Evolutionary conservation across 768 basidiomycete species (phyloP).

Genomic region (Naganishia randhawae): DNA sequence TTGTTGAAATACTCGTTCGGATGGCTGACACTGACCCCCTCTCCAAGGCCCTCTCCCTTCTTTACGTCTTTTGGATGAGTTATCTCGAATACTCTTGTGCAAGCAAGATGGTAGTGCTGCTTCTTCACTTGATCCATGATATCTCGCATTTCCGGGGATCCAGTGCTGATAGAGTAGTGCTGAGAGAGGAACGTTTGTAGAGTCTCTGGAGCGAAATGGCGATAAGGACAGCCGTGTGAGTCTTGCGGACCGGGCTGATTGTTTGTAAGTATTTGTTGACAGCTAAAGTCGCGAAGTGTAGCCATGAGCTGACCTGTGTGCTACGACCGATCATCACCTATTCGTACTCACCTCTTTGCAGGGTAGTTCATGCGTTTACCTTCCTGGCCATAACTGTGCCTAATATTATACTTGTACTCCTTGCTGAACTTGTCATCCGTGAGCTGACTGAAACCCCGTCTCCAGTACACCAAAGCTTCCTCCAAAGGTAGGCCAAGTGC

Average conservation of each 20-base stretch:
- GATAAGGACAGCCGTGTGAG: conserved; percentile 86
- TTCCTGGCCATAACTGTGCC: conserved; percentile 89
- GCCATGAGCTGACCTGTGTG: no score
- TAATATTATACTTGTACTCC: conserved; percentile 93
- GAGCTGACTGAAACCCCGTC: conserved; percentile 70
- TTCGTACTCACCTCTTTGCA: conserved; percentile 67
- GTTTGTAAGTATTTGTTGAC: conserved; percentile 74
- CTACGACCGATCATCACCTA: background rate
- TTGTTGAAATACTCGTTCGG: conserved; percentile 69
- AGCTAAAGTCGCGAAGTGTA: no score
- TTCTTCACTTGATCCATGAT: conserved; percentile 73
- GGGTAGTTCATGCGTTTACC: conserved; percentile 92
- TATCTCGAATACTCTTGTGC: conserved; percentile 93
- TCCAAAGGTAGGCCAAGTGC: conserved; percentile 89
- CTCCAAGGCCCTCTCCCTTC: conserved; percentile 84
- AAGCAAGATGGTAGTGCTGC: conserved; percentile 87
- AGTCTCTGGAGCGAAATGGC: conserved; percentile 78
- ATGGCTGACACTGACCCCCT: conserved; percentile 82
- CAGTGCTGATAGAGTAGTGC: conserved; percentile 56
- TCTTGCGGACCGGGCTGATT: conserved; percentile 67
- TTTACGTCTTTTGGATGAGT: conserved; percentile 72
- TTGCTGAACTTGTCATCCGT: conserved; percentile 97
- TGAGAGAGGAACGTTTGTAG: conserved; percentile 64
- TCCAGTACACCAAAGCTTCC: conserved; percentile 90
- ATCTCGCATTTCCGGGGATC: conserved; percentile 71